phyloP scores from a whole-genome alignment of 108 stramenopile species.

The Nitzschia sp. region DNA sequence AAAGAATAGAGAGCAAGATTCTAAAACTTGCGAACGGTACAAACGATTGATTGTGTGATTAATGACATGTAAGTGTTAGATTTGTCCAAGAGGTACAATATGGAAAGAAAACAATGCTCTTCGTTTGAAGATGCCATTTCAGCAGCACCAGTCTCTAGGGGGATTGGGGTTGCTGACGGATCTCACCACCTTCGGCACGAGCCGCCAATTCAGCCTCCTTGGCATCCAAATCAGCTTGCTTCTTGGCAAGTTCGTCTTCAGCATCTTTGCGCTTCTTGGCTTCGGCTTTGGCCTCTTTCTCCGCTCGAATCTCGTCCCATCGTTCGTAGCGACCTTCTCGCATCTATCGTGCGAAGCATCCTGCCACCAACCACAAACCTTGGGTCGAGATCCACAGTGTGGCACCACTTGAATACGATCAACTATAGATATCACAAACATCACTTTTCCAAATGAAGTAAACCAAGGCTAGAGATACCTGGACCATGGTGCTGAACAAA shows the following conservation, averaged over 20 bases:
- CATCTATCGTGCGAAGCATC: slow-evolving; percentile 35
- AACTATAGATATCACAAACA: slow-evolving; percentile 7
- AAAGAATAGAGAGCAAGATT: too few relatives aligned
- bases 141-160: too few relatives aligned
- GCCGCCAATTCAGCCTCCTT: not conserved
- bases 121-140: too few relatives aligned
- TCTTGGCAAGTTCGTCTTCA: slow-evolving; percentile 3
- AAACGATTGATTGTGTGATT: too few relatives aligned
- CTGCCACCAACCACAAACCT: slow-evolving; percentile 18
- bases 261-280: not conserved
- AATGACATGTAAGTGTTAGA: too few relatives aligned
- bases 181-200: too few relatives aligned
- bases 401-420: slow-evolving; percentile 8
- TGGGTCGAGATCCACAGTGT: slow-evolving; percentile 17
- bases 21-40: too few relatives aligned
- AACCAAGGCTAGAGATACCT: slow-evolving; percentile 24
- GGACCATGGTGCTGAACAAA: slow-evolving; percentile 5
- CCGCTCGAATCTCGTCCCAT: not conserved
- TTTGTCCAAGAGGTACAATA: too few relatives aligned
- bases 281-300: not conserved
- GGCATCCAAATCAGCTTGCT: not conserved
- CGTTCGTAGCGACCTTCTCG: slow-evolving; percentile 24
- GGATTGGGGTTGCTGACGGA: too few relatives aligned
- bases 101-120: too few relatives aligned
- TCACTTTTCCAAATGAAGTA: slow-evolving; percentile 11